These are phyloP conservation scores for Candida germanica DNA, from an alignment of 805 yeast species.

Conservation along the genomic window DNA sequence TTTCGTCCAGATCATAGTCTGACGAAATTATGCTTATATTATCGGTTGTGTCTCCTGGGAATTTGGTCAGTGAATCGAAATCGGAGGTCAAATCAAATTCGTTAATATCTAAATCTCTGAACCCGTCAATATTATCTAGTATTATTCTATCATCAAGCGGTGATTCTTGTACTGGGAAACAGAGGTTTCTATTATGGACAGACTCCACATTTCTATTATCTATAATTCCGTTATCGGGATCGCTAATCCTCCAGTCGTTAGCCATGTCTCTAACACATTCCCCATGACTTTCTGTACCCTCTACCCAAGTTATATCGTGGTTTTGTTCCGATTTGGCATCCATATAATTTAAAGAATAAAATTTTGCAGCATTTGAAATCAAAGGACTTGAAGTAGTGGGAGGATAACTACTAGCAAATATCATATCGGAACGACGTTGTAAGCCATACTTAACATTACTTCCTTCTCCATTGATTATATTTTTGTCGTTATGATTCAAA, in stretches of 20 bases:
- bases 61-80: neutral
- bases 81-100: neutral
- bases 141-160: too few relatives aligned
- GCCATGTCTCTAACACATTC: too few relatives aligned
- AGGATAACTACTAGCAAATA: slow-evolving; percentile 5
- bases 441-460: neutral
- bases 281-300: too few relatives aligned
- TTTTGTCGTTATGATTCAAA: neutral
- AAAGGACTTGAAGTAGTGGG: slow-evolving; percentile 1
- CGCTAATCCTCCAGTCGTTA: too few relatives aligned
- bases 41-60: too few relatives aligned
- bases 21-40: neutral
- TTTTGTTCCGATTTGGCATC: neutral
- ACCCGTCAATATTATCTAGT: too few relatives aligned
- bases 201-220: neutral
- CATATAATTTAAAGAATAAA: neutral
- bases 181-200: neutral
- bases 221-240: neutral
- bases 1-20: slow-evolving; percentile 8
- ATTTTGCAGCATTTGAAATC: neutral
- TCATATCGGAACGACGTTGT: neutral
- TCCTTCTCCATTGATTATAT: neutral
- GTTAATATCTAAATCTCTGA: neutral
- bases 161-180: neutral
- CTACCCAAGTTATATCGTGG: too few relatives aligned